Percentiles rank a stretch among this genome's conserved stretches.
Evolutionary conservation across 148 eudicot species (phyloP).

Genomic region (Salicornia ramosissima): DNA sequence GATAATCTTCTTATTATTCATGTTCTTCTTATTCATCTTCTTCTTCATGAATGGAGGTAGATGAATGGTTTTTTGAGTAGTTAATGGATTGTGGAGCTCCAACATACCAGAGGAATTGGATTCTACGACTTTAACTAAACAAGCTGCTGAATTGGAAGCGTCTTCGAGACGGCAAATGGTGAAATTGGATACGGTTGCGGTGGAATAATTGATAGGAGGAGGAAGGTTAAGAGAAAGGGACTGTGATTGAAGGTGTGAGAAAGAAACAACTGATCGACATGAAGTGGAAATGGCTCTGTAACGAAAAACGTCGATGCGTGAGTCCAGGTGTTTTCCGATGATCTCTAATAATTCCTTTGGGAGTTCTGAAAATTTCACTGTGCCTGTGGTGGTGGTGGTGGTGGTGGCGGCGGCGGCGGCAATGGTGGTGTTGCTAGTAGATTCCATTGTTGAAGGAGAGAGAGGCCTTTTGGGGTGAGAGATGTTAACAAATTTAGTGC

Average conservation of each 20-base stretch:
- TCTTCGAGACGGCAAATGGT: slow-evolving; percentile 1
- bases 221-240: neutral
- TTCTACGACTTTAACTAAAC: neutral
- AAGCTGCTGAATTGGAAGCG: neutral
- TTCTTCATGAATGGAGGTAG: no score
- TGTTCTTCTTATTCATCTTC: no score
- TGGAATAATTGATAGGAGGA: no score
- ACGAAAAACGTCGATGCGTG: slow-evolving; percentile 1
- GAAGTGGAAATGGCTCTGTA: neutral
- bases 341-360: neutral
- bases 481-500: no score
- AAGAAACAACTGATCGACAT: neutral
- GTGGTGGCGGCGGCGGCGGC: neutral
- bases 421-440: no score
- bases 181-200: neutral
- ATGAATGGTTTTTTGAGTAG: no score
- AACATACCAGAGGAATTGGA: neutral
- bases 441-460: no score
- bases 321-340: slow-evolving; percentile 4
- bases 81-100: neutral
- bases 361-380: no score
- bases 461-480: no score
- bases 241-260: neutral
- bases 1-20: neutral
- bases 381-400: neutral